A percentile compares a stretch with the other conserved stretches of the same genome.
phyloP scores from a whole-genome alignment of 768 basidiomycete species.

The Macrolepiota albuminosa region DNA sequence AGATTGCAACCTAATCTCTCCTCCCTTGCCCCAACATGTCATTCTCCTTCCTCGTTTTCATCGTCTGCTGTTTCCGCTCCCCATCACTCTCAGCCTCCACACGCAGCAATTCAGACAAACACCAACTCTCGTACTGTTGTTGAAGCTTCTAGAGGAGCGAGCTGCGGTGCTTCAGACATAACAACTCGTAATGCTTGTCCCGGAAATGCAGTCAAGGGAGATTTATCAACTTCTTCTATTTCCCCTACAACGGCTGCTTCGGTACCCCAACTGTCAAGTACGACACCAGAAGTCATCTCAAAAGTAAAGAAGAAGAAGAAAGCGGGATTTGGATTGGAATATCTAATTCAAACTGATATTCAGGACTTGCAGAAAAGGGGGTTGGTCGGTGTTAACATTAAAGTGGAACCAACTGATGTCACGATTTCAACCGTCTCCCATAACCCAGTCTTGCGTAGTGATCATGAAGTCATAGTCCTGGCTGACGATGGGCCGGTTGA shows the following conservation, averaged over 20 bases:
- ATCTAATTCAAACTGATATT: constrained; percentile 13
- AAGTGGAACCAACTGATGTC: constrained; percentile 7
- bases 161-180: not conserved
- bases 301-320: constrained; percentile 13
- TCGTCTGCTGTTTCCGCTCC: not conserved
- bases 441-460: not conserved
- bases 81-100: not conserved
- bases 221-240: not conserved
- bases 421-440: not conserved
- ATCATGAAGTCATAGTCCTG: not conserved
- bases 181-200: not conserved
- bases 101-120: not conserved
- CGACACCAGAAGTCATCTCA: not conserved
- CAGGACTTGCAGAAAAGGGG: constrained; percentile 14
- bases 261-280: not conserved
- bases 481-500: not conserved
- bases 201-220: not conserved
- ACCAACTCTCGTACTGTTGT: not conserved
- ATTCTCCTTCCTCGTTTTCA: not conserved
- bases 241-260: not conserved
- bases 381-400: not conserved
- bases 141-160: not conserved
- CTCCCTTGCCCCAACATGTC: constrained; percentile 12
- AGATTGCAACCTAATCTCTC: constrained; percentile 15
- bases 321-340: constrained; percentile 5